These are phyloP conservation scores for Tylopilus sp. DNA, from an alignment of 1,284 basidiomycete genomes.

Conservation along the genomic window DNA sequence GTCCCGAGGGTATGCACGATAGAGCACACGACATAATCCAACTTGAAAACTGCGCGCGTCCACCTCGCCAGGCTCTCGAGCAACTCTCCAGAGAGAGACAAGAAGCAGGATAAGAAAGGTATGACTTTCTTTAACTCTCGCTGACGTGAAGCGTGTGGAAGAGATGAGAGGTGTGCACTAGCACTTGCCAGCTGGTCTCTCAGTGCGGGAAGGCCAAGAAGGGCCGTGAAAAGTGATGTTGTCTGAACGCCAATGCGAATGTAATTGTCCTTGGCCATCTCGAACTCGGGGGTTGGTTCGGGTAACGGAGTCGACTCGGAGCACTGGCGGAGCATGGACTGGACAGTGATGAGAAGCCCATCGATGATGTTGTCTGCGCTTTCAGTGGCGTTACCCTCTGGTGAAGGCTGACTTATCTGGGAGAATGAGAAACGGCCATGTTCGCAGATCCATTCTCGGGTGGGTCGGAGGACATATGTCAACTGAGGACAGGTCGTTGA, in stretches of 20 bases:
- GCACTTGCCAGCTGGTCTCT: conserved; percentile 45
- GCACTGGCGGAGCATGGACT: conserved; percentile 59
- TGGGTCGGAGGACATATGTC: conserved; percentile 38
- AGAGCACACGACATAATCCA: conserved; percentile 79
- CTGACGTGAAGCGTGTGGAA: conserved; percentile 42
- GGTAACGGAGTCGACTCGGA: conserved; percentile 32
- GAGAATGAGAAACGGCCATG: conserved; percentile 40
- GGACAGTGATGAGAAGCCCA: conserved; percentile 66
- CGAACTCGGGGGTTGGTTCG: conserved; percentile 11
- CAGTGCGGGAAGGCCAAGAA: conserved; percentile 55
- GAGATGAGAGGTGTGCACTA: conserved; percentile 39
- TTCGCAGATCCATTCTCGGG: conserved; percentile 40
- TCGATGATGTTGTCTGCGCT: conserved; percentile 58
- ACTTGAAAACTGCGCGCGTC: conserved; percentile 85
- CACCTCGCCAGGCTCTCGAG: conserved; percentile 64
- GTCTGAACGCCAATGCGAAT: conserved; percentile 51
- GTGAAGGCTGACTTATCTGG: neutral
- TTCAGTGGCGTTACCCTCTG: neutral
- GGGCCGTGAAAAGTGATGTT: conserved; percentile 48
- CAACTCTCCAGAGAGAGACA: conserved; percentile 59
- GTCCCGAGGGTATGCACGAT: conserved; percentile 77
- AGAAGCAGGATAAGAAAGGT: conserved; percentile 73
- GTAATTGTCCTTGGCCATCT: conserved; percentile 47
- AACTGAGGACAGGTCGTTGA: conserved; percentile 39
- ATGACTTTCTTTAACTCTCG: conserved; percentile 51